Evolutionary conservation across 1,139 yeast genomes (phyloP).

Genomic region (Candida sanyaensis): DNA sequence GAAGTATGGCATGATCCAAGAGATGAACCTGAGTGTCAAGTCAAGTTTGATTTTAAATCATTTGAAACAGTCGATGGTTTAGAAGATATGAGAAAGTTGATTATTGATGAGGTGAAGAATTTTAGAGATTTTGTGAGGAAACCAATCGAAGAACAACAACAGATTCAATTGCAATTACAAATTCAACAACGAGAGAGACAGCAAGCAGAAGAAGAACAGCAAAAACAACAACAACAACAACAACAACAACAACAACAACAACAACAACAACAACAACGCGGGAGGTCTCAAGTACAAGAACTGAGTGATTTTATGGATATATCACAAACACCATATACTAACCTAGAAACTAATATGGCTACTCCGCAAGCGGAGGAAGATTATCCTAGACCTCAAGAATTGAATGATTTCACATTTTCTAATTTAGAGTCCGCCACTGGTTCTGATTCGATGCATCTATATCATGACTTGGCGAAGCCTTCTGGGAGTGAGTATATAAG

Average conservation of each 20-base stretch:
- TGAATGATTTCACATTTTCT: constrained; percentile 41
- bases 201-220: constrained; percentile 20
- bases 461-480: constrained; percentile 6
- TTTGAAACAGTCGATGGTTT: constrained; percentile 88
- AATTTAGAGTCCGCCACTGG: constrained; percentile 13
- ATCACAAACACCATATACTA: constrained; percentile 18
- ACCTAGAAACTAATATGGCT: constrained; percentile 8
- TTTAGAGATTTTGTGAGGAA: constrained; percentile 82
- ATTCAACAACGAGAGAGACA: constrained; percentile 34
- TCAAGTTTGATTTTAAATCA: constrained; percentile 78
- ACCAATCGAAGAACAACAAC: constrained; percentile 70
- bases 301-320: constrained; percentile 12
- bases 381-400: constrained; percentile 48
- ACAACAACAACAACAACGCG: constrained; percentile 13
- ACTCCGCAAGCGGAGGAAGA: constrained; percentile 9
- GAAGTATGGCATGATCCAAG: constrained; percentile 95
- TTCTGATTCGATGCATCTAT: constrained; percentile 3
- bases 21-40: constrained; percentile 87
- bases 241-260: too few relatives aligned
- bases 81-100: constrained; percentile 72
- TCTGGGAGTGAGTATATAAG: constrained; percentile 33
- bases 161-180: constrained; percentile 42
- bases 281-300: constrained; percentile 10
- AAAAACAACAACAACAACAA: constrained; percentile 26
- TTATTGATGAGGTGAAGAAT: constrained; percentile 75